Conservation (phyloP, 441 rosid species). For the Gossypium davidsonii region DNA sequence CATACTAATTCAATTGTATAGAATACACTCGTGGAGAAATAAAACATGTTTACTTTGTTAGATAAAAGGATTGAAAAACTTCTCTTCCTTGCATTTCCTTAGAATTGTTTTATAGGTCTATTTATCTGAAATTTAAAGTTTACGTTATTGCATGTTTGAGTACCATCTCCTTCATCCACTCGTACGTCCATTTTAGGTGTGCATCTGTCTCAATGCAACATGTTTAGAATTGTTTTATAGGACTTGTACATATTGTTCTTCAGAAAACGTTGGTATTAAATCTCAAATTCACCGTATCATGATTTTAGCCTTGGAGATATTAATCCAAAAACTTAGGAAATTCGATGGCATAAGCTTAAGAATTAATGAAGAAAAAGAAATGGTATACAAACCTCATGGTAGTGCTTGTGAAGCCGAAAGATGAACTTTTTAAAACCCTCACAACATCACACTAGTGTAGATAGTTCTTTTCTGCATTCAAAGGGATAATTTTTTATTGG, state of each 20-base stretch:
- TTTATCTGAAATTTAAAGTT: no score
- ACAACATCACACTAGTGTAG: background rate
- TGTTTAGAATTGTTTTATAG: background rate
- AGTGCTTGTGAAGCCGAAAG: background rate
- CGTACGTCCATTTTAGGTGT: background rate
- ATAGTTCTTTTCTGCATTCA: background rate
- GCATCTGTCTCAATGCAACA: background rate
- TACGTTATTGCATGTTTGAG: background rate
- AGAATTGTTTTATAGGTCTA: no score
- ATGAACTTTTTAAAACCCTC: background rate
- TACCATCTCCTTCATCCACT: background rate
- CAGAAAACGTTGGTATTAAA: background rate
- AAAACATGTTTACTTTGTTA: background rate
- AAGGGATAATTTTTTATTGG: background rate
- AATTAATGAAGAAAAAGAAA: no score
- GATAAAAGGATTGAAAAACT: no score
- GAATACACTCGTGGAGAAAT: background rate
- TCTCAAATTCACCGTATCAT: background rate
- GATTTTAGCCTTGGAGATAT: background rate
- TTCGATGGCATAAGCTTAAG: background rate
- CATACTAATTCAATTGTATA: no score
- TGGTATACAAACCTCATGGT: background rate
- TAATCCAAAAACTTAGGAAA: background rate
- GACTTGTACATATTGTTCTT: background rate
- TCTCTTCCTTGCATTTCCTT: no score